Evolutionary conservation across 495 filamentous ascomycete species (phyloP).

Genomic region (Aspergillus saccharolyticus): DNA sequence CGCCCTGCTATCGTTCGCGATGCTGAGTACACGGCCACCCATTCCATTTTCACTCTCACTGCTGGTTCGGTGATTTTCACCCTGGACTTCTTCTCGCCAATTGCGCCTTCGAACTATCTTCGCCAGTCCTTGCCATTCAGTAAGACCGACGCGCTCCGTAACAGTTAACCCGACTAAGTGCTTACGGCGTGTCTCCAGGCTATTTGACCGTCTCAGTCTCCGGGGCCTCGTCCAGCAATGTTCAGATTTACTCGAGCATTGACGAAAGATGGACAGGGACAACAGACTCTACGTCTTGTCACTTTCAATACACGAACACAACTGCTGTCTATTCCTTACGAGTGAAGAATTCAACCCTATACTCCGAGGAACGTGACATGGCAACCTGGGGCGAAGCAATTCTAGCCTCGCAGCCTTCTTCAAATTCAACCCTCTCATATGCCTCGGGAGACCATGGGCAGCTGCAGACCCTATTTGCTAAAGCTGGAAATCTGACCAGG

Average conservation of each 20-base stretch:
- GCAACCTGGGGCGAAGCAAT: slow-evolving; percentile 40
- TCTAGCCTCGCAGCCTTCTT: slow-evolving; percentile 24
- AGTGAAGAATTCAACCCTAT: slow-evolving; percentile 32
- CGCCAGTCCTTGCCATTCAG: slow-evolving; percentile 78
- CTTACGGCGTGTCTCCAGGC: slow-evolving; percentile 18
- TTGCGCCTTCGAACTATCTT: slow-evolving; percentile 79
- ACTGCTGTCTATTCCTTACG: slow-evolving; percentile 29
- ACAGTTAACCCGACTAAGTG: background rate
- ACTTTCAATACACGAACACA: slow-evolving; percentile 23
- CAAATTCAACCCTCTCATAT: slow-evolving; percentile 27
- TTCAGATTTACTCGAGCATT: slow-evolving; percentile 47
- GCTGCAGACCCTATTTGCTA: slow-evolving; percentile 24
- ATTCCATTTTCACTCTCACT: slow-evolving; percentile 38
- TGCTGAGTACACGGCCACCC: slow-evolving; percentile 44
- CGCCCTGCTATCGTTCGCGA: slow-evolving; percentile 33
- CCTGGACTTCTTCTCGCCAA: slow-evolving; percentile 70
- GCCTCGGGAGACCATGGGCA: slow-evolving; percentile 20
- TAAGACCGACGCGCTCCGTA: slow-evolving; percentile 11
- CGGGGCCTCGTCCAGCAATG: slow-evolving; percentile 19
- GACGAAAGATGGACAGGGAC: slow-evolving; percentile 47
- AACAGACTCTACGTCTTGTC: slow-evolving; percentile 21
- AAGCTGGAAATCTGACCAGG: slow-evolving; percentile 18
- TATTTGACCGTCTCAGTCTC: slow-evolving; percentile 66
- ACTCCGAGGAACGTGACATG: slow-evolving; percentile 42
- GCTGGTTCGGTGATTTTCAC: slow-evolving; percentile 38